These are phyloP conservation scores for Lanzia echinophila DNA, from an alignment of 2,329 filamentous ascomycete genomes.

Conservation along the genomic window DNA sequence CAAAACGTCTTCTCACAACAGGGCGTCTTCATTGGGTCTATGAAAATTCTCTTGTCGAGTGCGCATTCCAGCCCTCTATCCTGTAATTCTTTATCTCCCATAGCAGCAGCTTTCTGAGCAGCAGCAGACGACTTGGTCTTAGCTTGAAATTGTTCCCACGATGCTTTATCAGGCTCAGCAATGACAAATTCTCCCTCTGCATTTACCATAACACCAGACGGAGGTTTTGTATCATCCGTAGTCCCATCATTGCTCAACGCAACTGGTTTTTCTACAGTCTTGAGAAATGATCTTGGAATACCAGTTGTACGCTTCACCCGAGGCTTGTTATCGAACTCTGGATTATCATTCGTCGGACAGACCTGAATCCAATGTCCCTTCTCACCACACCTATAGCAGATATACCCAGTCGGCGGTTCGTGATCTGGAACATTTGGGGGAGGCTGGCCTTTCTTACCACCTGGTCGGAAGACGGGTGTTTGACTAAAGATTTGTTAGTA, in stretches of 20 bases:
- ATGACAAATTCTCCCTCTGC: constrained; percentile 96
- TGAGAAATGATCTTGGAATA: constrained; percentile 90
- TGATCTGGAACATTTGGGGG: constrained; percentile 79
- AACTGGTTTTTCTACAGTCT: constrained; percentile 87
- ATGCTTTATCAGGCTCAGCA: constrained; percentile 87
- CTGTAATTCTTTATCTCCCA: constrained; percentile 79
- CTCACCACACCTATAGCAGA: constrained; percentile 92
- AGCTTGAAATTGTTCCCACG: constrained; percentile 96
- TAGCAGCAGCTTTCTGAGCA: constrained; percentile 68
- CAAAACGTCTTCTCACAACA: constrained; percentile 98
- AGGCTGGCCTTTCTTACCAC: constrained; percentile 39
- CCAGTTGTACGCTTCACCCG: constrained; percentile 94
- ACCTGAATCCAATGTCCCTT: constrained; percentile 99
- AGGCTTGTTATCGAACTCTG: constrained; percentile 87
- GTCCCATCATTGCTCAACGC: constrained; percentile 67
- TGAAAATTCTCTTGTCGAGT: constrained; percentile 96
- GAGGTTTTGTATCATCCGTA: constrained; percentile 73
- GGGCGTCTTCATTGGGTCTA: constrained; percentile 97
- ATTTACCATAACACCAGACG: constrained; percentile 92
- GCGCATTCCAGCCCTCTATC: constrained; percentile 86
- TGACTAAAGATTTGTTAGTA: constrained; percentile 39
- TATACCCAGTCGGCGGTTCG: constrained; percentile 86
- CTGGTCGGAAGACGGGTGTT: constrained; percentile 54
- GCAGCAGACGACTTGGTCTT: constrained; percentile 83
- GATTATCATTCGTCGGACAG: constrained; percentile 97